Evolutionary conservation across 768 basidiomycete genomes (phyloP).

Genomic region (Termitomyces sp.): DNA sequence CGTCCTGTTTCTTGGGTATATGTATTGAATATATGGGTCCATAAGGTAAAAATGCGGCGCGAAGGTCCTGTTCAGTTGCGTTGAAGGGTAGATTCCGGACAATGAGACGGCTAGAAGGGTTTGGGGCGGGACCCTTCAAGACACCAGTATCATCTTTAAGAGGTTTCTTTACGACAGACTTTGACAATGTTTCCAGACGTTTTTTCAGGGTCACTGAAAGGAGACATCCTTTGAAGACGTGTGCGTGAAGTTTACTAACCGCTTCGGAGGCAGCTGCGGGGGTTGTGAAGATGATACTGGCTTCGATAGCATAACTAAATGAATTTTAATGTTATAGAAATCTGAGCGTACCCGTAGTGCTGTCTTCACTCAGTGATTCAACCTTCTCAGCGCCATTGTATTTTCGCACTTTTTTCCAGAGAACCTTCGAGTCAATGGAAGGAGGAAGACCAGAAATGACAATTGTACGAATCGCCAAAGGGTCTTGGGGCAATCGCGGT

Average conservation of each 20-base stretch:
- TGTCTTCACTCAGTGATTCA: conserved; percentile 41
- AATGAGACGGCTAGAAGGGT: conserved; percentile 77
- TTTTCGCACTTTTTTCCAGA: conserved; percentile 90
- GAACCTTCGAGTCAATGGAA: conserved; percentile 52
- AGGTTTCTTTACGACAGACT: conserved; percentile 29
- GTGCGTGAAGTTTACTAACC: conserved; percentile 80
- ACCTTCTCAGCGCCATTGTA: conserved; percentile 70
- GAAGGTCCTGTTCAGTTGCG: conserved; percentile 79
- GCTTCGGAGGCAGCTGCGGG: conserved; percentile 67
- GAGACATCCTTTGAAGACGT: conserved; percentile 84
- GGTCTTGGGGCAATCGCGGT: conserved; percentile 48
- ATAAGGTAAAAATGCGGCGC: conserved; percentile 79
- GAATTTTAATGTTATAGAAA: not conserved
- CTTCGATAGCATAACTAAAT: conserved; percentile 26
- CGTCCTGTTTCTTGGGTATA: conserved; percentile 47
- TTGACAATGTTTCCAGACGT: conserved; percentile 64
- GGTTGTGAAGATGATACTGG: conserved; percentile 68
- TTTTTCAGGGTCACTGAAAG: conserved; percentile 90
- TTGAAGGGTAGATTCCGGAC: conserved; percentile 87
- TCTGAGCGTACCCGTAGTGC: conserved; percentile 39
- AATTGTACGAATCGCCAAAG: conserved; percentile 79
- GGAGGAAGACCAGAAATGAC: conserved; percentile 71
- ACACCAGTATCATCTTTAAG: conserved; percentile 15
- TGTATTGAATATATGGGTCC: conserved; percentile 85
- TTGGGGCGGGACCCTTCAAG: conserved; percentile 40